A percentile compares a stretch with the other conserved stretches of the same genome.
These are phyloP conservation scores for Fusarium nelsonii DNA, from an alignment of 2,329 filamentous ascomycete genomes.

Conservation along the genomic window DNA sequence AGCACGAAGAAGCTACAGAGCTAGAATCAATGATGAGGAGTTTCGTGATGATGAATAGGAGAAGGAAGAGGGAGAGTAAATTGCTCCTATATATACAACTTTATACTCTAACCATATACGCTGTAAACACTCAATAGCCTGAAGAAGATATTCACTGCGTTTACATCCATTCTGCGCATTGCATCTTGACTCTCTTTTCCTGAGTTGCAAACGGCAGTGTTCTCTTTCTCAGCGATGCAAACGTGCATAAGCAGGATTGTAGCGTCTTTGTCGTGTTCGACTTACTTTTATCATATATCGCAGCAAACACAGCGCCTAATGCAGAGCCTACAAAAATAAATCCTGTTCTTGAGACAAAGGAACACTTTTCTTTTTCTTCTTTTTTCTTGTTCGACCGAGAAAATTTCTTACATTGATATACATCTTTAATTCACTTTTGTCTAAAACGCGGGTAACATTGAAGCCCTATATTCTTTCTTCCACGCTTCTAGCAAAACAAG, in stretches of 20 bases:
- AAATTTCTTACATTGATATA: slow-evolving; percentile 56
- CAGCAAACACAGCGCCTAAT: slow-evolving; percentile 15
- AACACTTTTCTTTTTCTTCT: slow-evolving; percentile 1
- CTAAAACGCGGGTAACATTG: slow-evolving; percentile 46
- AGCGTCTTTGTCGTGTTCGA: slow-evolving; percentile 18
- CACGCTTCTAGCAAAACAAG: slow-evolving; percentile 21
- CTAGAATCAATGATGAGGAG: not conserved
- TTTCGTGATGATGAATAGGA: not conserved
- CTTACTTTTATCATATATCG: not conserved
- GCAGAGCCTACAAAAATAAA: not conserved
- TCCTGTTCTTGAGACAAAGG: slow-evolving; percentile 13
- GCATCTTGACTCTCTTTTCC: not conserved
- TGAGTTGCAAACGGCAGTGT: slow-evolving; percentile 14
- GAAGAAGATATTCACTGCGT: not conserved
- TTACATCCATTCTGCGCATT: slow-evolving; percentile 1
- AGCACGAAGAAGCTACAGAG: not conserved
- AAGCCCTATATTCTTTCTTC: slow-evolving; percentile 40
- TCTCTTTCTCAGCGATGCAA: slow-evolving; percentile 5
- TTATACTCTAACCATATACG: not conserved
- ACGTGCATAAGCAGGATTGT: not conserved
- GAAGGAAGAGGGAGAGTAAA: not conserved
- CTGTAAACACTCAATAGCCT: not conserved
- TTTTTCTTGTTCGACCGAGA: slow-evolving; percentile 21
- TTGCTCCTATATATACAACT: not conserved
- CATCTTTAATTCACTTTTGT: slow-evolving; percentile 54